These are phyloP conservation scores for Aspergillus sclerotioniger DNA, from an alignment of 495 filamentous ascomycete genomes.

Conservation along the genomic window DNA sequence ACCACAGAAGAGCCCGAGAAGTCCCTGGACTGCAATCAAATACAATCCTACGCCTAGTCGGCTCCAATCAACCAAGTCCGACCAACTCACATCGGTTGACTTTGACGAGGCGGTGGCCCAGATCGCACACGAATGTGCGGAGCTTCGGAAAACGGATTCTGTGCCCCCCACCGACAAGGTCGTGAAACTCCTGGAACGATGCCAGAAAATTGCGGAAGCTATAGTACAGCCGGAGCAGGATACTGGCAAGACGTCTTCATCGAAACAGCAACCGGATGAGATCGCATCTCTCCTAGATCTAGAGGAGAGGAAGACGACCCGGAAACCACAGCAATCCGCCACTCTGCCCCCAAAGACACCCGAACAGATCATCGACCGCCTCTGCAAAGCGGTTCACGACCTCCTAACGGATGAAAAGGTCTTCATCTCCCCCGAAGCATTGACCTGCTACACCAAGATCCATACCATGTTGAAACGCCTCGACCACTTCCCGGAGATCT, in stretches of 20 bases:
- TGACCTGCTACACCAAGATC: constrained; percentile 67
- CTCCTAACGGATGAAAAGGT: constrained; percentile 73
- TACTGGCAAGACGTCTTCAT: constrained; percentile 14
- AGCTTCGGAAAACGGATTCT: constrained; percentile 31
- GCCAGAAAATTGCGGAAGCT: constrained; percentile 39
- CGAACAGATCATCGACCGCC: constrained; percentile 33
- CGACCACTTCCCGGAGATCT: constrained; percentile 70
- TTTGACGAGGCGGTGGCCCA: constrained; percentile 24
- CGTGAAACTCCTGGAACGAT: constrained; percentile 41
- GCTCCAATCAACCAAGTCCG: constrained; percentile 17
- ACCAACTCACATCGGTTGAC: constrained; percentile 10
- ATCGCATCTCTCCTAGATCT: constrained; percentile 52
- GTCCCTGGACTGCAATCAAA: constrained; percentile 1
- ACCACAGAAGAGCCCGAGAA: constrained; percentile 11
- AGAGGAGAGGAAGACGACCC: constrained; percentile 38
- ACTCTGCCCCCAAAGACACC: constrained; percentile 16
- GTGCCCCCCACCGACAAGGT: constrained; percentile 42
- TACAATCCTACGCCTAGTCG: constrained; percentile 3
- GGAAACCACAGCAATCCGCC: constrained; percentile 18
- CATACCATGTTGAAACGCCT: constrained; percentile 70
- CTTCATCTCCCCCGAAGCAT: constrained; percentile 72
- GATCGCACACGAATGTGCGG: constrained; percentile 26
- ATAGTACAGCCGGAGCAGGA: constrained; percentile 34
- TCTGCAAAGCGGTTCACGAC: constrained; percentile 57
- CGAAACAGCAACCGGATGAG: constrained; percentile 33